Conservation (phyloP, 768 basidiomycete species). For the Hericium alpestre region DNA sequence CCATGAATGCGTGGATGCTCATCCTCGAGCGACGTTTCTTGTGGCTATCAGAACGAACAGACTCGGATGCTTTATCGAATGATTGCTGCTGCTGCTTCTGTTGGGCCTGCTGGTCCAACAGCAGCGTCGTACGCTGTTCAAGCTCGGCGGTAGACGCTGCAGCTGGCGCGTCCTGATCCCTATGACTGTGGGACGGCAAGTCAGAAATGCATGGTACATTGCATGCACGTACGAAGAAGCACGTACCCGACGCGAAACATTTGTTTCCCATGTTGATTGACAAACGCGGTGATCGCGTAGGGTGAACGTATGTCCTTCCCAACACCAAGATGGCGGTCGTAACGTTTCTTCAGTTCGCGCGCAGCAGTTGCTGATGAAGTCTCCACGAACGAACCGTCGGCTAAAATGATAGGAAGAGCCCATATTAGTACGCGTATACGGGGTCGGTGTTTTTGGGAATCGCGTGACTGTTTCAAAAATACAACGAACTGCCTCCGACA, state of each 20-base stretch:
- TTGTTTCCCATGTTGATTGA: conserved; percentile 70
- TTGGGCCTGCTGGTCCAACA: conserved; percentile 6
- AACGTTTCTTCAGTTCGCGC: conserved; percentile 64
- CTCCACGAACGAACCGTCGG: conserved; percentile 70
- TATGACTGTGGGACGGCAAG: conserved; percentile 30
- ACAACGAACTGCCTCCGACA: no score
- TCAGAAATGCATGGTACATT: not conserved
- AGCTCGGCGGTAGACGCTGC: conserved; percentile 35
- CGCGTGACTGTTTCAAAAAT: no score
- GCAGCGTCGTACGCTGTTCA: conserved; percentile 27
- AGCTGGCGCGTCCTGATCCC: conserved; percentile 52
- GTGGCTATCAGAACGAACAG: conserved; percentile 4
- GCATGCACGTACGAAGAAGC: not conserved
- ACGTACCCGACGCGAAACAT: conserved; percentile 73
- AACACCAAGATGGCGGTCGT: conserved; percentile 62
- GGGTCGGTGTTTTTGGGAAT: no score
- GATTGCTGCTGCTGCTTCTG: conserved; percentile 4
- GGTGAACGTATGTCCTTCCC: conserved; percentile 60
- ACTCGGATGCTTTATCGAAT: conserved; percentile 2
- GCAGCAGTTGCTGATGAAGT: conserved; percentile 70
- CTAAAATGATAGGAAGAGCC: conserved; percentile 23
- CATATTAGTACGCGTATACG: not conserved
- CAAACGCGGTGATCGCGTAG: conserved; percentile 71
- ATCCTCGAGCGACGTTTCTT: conserved; percentile 29
- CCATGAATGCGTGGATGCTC: conserved; percentile 52